phyloP scores from a whole-genome alignment of 2,329 filamentous ascomycete genomes.

The Ascochyta rabiei region DNA sequence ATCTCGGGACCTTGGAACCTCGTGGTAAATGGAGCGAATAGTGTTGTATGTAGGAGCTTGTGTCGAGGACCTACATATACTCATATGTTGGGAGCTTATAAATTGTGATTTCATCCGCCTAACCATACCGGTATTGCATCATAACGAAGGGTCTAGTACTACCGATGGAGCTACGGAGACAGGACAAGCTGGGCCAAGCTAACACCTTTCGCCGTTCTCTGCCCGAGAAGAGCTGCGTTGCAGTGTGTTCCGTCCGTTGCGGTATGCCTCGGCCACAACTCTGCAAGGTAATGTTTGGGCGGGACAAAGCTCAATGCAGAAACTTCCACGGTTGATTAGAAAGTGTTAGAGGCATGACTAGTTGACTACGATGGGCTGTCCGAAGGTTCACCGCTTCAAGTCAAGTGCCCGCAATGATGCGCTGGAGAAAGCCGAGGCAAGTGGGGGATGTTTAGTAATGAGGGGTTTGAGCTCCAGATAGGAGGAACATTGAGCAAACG shows the following conservation, averaged over 20 bases:
- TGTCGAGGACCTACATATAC: conserved; percentile 9
- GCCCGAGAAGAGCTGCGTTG: conserved; percentile 2
- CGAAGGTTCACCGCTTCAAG: conserved; percentile 23
- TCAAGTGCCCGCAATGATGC: conserved; percentile 23
- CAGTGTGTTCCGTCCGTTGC: conserved; percentile 13
- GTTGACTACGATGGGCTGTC: conserved; percentile 22
- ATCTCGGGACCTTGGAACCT: neutral
- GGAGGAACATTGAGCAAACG: neutral
- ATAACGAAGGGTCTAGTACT: conserved; percentile 7
- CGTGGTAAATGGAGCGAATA: neutral
- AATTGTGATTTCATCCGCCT: conserved; percentile 4
- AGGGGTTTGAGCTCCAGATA: conserved; percentile 11
- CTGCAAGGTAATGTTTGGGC: conserved; percentile 1
- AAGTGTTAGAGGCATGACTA: conserved; percentile 25
- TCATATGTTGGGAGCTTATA: conserved; percentile 3
- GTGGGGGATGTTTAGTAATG: conserved; percentile 24
- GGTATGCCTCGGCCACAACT: conserved; percentile 4
- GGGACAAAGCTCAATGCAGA: conserved; percentile 14
- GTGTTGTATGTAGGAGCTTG: neutral
- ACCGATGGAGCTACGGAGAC: neutral
- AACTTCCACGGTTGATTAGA: conserved; percentile 20
- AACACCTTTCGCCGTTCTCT: conserved; percentile 9
- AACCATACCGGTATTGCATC: conserved; percentile 14
- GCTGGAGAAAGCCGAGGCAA: conserved; percentile 29
- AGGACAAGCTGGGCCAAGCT: conserved; percentile 3